Percentiles rank a stretch among this genome's conserved stretches.
Evolutionary conservation across 768 basidiomycete species (phyloP).

Genomic region (Termitomyces sp.): DNA sequence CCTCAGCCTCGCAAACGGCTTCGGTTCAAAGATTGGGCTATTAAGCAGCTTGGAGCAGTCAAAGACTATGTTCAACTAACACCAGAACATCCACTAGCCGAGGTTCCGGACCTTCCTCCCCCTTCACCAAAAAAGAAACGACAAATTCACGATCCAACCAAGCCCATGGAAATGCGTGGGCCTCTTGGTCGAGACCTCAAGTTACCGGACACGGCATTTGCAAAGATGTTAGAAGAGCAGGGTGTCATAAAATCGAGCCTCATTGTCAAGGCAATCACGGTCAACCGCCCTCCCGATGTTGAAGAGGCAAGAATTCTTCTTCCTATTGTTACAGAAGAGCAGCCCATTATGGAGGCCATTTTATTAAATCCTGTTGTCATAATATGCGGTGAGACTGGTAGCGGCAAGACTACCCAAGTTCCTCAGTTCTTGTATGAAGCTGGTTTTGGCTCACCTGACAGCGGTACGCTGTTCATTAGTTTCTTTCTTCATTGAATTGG

Average conservation of each 20-base stretch:
- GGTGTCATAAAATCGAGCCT: constrained; percentile 10
- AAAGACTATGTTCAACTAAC: constrained; percentile 29
- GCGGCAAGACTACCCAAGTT: constrained; percentile 97
- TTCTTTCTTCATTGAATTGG: not conserved
- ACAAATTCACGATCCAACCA: constrained; percentile 28
- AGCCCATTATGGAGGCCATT: constrained; percentile 89
- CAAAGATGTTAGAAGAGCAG: constrained; percentile 35
- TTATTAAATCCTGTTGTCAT: constrained; percentile 82
- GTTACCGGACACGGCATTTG: constrained; percentile 63
- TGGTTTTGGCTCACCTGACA: constrained; percentile 80
- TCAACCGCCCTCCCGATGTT: constrained; percentile 65
- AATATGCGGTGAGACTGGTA: constrained; percentile 90
- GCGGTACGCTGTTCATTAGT: constrained; percentile 45
- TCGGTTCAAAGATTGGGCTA: constrained; percentile 89
- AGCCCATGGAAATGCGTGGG: constrained; percentile 52
- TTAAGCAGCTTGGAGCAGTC: constrained; percentile 59
- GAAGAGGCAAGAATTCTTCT: constrained; percentile 73
- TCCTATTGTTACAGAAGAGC: constrained; percentile 91
- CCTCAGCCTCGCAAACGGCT: constrained; percentile 30
- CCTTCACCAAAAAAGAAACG: constrained; percentile 40
- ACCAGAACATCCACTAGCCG: constrained; percentile 10
- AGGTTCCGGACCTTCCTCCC: constrained; percentile 17
- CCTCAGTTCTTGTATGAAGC: constrained; percentile 98
- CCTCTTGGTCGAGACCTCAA: constrained; percentile 72
- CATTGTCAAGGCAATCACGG: constrained; percentile 39